A percentile compares a stretch with the other conserved stretches of the same genome.
These are phyloP conservation scores for Paxillus involutus DNA, from an alignment of 768 basidiomycete genomes.

Conservation along the genomic window DNA sequence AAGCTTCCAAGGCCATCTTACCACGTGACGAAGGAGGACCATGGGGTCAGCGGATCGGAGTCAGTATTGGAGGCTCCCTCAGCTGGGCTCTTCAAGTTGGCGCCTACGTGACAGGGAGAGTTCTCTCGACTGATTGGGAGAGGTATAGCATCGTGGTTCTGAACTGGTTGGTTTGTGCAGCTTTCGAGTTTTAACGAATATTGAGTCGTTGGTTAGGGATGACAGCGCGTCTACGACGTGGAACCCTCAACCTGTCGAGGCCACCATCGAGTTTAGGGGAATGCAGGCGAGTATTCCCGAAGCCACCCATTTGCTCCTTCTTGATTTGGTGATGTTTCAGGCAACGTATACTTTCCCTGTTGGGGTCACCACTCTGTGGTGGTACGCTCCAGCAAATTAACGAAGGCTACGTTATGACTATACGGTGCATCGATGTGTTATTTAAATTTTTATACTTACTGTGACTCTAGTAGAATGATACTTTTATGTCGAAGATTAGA, in stretches of 20 bases:
- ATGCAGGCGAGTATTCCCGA: slow-evolving; percentile 44
- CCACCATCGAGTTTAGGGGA: slow-evolving; percentile 66
- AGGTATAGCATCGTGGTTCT: slow-evolving; percentile 74
- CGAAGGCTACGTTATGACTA: neutral
- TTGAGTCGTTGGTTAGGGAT: slow-evolving; percentile 33
- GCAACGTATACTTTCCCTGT: slow-evolving; percentile 79
- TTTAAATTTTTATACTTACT: neutral
- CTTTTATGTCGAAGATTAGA: no score
- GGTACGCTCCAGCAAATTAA: slow-evolving; percentile 36
- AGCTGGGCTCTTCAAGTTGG: slow-evolving; percentile 62
- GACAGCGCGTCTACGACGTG: slow-evolving; percentile 46
- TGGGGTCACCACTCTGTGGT: slow-evolving; percentile 61
- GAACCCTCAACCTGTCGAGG: slow-evolving; percentile 49
- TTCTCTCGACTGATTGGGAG: slow-evolving; percentile 52
- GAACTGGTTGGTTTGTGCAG: slow-evolving; percentile 48
- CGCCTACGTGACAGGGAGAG: slow-evolving; percentile 63
- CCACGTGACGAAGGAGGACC: slow-evolving; percentile 69
- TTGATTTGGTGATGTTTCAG: slow-evolving; percentile 24
- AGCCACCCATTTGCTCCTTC: neutral
- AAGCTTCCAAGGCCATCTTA: slow-evolving; percentile 70
- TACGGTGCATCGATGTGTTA: neutral
- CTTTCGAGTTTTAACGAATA: neutral
- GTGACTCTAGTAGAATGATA: no score
- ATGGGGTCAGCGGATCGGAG: slow-evolving; percentile 66
- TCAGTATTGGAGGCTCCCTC: slow-evolving; percentile 55